Evolutionary conservation across 2,329 filamentous ascomycete genomes (phyloP).

Genomic region (Microcera coccophila): DNA sequence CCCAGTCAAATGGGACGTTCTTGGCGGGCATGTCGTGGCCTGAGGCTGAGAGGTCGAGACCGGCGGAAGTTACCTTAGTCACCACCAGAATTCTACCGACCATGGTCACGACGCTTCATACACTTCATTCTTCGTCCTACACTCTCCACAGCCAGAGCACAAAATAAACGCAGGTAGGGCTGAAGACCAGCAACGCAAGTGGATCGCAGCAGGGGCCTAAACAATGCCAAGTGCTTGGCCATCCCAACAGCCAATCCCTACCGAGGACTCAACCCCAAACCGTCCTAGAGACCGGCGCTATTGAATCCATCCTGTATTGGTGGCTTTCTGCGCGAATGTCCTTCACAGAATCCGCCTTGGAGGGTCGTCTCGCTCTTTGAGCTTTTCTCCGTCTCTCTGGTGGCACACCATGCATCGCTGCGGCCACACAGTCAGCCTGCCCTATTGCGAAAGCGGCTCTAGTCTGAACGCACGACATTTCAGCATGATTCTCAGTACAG

Average conservation of each 20-base stretch:
- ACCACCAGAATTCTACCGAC: background rate
- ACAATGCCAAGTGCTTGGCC: background rate
- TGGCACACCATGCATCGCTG: too few species aligned
- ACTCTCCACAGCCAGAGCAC: background rate
- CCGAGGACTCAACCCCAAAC: background rate
- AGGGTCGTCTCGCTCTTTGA: too few species aligned
- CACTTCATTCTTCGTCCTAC: background rate
- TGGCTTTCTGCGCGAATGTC: too few species aligned
- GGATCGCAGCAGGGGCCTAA: background rate
- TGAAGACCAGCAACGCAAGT: slow-evolving; percentile 3
- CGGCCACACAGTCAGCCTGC: background rate
- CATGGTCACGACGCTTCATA: background rate
- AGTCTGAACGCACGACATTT: background rate
- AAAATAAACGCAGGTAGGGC: slow-evolving; percentile 5
- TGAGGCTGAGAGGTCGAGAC: background rate
- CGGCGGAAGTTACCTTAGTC: background rate
- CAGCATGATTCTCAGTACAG: too few species aligned
- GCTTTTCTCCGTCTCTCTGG: too few species aligned
- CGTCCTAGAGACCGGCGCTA: background rate
- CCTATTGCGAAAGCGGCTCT: background rate
- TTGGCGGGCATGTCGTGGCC: background rate
- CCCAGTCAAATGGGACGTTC: background rate
- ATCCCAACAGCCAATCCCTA: background rate
- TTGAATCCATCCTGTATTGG: background rate
- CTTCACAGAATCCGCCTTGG: too few species aligned